These are phyloP conservation scores for Grammothele lineata DNA, from an alignment of 768 basidiomycete genomes.

Conservation along the genomic window DNA sequence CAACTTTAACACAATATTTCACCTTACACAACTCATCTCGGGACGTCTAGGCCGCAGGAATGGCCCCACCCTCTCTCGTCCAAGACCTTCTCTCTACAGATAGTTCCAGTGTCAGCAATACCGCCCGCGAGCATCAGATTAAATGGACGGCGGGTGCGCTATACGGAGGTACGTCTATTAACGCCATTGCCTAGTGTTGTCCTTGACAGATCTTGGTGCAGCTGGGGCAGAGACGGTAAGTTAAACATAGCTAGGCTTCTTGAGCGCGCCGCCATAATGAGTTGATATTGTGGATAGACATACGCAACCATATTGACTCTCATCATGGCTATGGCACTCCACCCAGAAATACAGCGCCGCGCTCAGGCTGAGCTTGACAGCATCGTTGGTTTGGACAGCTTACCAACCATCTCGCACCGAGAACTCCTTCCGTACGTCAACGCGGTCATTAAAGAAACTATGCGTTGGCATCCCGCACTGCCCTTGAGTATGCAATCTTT, in stretches of 20 bases:
- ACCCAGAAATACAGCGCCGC: conserved; percentile 24
- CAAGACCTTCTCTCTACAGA: conserved; percentile 10
- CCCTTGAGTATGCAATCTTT: conserved; percentile 24
- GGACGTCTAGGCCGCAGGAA: conserved; percentile 6
- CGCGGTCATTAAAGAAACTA: conserved; percentile 20
- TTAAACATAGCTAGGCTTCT: background rate
- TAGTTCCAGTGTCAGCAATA: conserved; percentile 7
- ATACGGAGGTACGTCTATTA: conserved; percentile 11
- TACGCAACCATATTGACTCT: conserved; percentile 25
- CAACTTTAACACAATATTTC: too few species aligned
- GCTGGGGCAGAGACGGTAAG: conserved; percentile 15
- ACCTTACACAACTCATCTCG: too few species aligned
- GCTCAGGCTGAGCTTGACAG: conserved; percentile 26
- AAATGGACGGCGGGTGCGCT: conserved; percentile 6
- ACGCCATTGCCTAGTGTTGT: too few species aligned
- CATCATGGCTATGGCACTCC: conserved; percentile 32
- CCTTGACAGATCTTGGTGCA: background rate
- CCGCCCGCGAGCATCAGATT: conserved; percentile 1
- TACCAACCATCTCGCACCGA: conserved; percentile 17
- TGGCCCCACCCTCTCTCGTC: conserved; percentile 14
- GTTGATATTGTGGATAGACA: conserved; percentile 15
- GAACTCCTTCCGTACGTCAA: conserved; percentile 18
- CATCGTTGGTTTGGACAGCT: conserved; percentile 14
- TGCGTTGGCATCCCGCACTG: conserved; percentile 28
- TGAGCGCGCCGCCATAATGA: background rate